A percentile compares a stretch with the other conserved stretches of the same genome.
phyloP scores from a whole-genome alignment of 2,329 filamentous ascomycete species.

The Triangularia verruculosa region DNA sequence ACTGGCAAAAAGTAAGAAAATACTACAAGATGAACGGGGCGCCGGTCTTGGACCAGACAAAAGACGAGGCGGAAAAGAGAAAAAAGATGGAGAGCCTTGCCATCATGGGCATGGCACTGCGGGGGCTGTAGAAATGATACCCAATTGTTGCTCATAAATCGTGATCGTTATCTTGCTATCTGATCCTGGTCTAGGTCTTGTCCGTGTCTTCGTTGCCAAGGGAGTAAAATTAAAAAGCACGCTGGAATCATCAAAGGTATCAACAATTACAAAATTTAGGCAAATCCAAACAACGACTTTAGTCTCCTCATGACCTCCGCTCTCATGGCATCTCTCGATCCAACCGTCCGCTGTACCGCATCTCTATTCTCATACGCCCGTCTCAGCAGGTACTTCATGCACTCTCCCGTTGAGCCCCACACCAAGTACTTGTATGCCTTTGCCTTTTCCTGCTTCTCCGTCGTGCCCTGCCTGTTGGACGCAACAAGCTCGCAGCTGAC shows the following conservation, averaged over 20 bases:
- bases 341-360: conserved; percentile 61
- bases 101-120: conserved; percentile 74
- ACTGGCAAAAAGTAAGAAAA: conserved; percentile 71
- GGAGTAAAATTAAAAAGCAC: not conserved
- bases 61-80: conserved; percentile 42
- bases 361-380: conserved; percentile 73
- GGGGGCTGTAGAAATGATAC: conserved; percentile 46
- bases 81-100: conserved; percentile 66
- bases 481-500: conserved; percentile 64
- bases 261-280: conserved; percentile 10
- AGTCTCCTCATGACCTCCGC: conserved; percentile 57
- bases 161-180: conserved; percentile 1
- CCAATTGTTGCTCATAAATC: not conserved
- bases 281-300: conserved; percentile 41
- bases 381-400: conserved; percentile 77
- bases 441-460: conserved; percentile 12
- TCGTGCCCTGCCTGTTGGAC: not conserved
- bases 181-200: not conserved
- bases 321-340: conserved; percentile 61
- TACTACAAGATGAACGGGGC: conserved; percentile 77
- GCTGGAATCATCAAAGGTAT: not conserved
- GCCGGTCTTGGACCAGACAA: conserved; percentile 47
- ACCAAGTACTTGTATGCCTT: conserved; percentile 64
- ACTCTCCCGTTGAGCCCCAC: conserved; percentile 72
- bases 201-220: not conserved